These are phyloP conservation scores for Aspergillus pseudotamarii DNA, from an alignment of 2,329 filamentous ascomycete genomes.

Conservation along the genomic window DNA sequence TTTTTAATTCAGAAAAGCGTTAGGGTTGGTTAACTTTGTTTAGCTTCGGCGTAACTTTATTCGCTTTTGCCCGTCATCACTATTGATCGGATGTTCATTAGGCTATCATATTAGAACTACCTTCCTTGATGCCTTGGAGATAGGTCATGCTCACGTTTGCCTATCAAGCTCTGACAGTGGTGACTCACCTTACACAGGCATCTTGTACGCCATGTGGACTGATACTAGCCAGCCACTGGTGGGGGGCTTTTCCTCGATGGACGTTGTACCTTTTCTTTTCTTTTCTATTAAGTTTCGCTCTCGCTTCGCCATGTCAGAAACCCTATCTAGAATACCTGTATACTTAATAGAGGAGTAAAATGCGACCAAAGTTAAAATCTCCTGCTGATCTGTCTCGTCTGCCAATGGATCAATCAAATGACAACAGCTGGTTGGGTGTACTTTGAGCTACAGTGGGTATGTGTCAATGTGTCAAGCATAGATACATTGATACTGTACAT, in stretches of 20 bases:
- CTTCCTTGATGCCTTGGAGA: too few species aligned
- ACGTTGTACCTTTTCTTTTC: neutral
- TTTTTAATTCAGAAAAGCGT: constrained; percentile 1
- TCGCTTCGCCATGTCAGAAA: neutral
- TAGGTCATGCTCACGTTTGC: too few species aligned
- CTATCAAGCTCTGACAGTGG: neutral
- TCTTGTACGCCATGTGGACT: neutral
- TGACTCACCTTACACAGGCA: neutral
- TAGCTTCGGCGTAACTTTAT: constrained; percentile 11
- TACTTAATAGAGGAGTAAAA: neutral
- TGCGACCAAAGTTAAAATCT: neutral
- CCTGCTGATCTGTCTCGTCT: neutral
- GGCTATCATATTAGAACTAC: neutral
- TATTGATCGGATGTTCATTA: too few species aligned
- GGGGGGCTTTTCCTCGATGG: neutral
- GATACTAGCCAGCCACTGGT: neutral
- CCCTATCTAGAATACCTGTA: neutral
- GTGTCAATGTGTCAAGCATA: neutral
- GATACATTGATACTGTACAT: neutral
- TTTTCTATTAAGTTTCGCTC: neutral
- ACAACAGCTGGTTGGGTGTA: neutral
- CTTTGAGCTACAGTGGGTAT: neutral
- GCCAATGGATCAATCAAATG: neutral
- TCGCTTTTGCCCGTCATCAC: neutral
- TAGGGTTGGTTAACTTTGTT: constrained; percentile 13